Percentiles rank a stretch among this genome's conserved stretches.
Conservation (phyloP, 805 yeast genomes). For the Nakazawaea ishiwadae region DNA sequence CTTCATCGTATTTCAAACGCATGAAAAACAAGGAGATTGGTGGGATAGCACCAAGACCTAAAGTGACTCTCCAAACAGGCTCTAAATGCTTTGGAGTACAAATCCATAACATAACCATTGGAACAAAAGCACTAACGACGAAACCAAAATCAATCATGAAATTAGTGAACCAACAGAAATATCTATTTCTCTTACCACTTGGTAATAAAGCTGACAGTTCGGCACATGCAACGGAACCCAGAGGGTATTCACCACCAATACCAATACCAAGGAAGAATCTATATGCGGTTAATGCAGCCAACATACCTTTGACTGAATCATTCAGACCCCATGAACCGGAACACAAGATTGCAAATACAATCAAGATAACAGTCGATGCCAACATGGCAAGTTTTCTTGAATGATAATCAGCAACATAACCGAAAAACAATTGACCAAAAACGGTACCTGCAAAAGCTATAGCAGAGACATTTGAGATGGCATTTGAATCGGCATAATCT, state of each 20-base stretch:
- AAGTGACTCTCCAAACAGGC: slow-evolving; percentile 87
- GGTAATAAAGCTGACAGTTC: slow-evolving; percentile 81
- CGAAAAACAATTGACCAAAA: slow-evolving; percentile 78
- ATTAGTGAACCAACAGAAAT: slow-evolving; percentile 86
- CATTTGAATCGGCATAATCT: slow-evolving; percentile 56
- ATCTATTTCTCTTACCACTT: slow-evolving; percentile 82
- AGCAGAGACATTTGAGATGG: slow-evolving; percentile 76
- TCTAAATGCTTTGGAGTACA: slow-evolving; percentile 65
- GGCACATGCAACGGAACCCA: slow-evolving; percentile 90
- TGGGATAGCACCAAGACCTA: slow-evolving; percentile 87
- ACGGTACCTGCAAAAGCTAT: slow-evolving; percentile 93
- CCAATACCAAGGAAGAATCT: slow-evolving; percentile 88
- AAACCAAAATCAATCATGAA: slow-evolving; percentile 85
- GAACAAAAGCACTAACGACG: slow-evolving; percentile 79
- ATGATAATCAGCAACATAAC: slow-evolving; percentile 72
- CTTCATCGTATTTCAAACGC: slow-evolving; percentile 73
- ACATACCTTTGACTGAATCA: slow-evolving; percentile 67
- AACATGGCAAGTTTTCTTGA: slow-evolving; percentile 85
- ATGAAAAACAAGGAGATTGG: slow-evolving; percentile 74
- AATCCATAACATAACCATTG: slow-evolving; percentile 82
- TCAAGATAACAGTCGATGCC: slow-evolving; percentile 67
- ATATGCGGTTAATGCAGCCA: slow-evolving; percentile 78
- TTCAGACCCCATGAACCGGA: slow-evolving; percentile 86
- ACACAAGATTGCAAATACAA: slow-evolving; percentile 71
- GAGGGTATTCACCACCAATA: slow-evolving; percentile 93